These are phyloP conservation scores for Tolypocladium cylindrosporum DNA, from an alignment of 2,329 filamentous ascomycete species.

Conservation along the genomic window DNA sequence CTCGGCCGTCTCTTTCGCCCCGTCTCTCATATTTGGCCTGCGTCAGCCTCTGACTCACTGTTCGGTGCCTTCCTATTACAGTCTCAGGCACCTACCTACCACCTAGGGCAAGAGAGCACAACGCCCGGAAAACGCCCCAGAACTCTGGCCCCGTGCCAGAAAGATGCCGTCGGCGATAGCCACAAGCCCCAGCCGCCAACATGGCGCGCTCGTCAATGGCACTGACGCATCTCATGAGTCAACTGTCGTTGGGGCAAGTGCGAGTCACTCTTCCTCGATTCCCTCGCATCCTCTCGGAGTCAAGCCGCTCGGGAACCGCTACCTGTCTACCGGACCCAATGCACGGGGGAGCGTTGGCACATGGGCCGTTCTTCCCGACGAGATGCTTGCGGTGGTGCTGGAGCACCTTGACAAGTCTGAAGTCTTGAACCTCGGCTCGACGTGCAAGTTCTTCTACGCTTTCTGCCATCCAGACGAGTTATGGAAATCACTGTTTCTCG, in stretches of 20 bases:
- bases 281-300: conserved; percentile 73
- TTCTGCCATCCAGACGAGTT: conserved; percentile 77
- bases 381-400: conserved; percentile 64
- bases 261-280: conserved; percentile 35
- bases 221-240: conserved; percentile 18
- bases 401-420: conserved; percentile 59
- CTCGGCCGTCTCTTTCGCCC: background rate
- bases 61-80: background rate
- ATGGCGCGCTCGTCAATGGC: background rate
- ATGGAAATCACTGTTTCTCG: conserved; percentile 77
- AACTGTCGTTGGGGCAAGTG: background rate
- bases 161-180: background rate
- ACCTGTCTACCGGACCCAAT: conserved; percentile 54
- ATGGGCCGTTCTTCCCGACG: conserved; percentile 66
- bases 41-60: background rate
- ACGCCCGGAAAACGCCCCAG: background rate
- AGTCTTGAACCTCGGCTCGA: conserved; percentile 58
- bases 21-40: background rate
- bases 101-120: background rate
- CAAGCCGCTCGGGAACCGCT: conserved; percentile 79
- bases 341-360: conserved; percentile 56
- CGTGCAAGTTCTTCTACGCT: conserved; percentile 80
- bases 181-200: background rate
- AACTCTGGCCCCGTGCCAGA: background rate
- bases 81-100: background rate